phyloP scores from a whole-genome alignment of 1,284 basidiomycete genomes.

The Moniliella sp. region DNA sequence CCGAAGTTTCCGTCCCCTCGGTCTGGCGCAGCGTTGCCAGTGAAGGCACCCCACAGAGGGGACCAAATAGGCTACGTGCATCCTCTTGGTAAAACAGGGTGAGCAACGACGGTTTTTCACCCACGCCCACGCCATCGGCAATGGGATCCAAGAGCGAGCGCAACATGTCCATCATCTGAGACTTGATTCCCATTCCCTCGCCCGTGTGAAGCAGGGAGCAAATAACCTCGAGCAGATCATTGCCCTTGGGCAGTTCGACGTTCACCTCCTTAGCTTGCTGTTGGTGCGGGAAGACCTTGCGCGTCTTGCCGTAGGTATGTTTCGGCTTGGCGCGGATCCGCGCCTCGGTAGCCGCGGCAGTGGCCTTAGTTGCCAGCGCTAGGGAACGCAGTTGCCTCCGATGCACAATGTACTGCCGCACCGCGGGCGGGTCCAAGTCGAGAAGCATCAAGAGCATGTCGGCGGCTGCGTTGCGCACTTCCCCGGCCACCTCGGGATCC shows the following conservation, averaged over 20 bases:
- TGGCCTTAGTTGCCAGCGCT: too few relatives aligned
- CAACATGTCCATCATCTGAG: conserved; percentile 68
- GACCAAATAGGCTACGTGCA: conserved; percentile 45
- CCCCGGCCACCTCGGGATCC: conserved; percentile 37
- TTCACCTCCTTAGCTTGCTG: too few relatives aligned
- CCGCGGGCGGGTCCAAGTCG: conserved; percentile 73
- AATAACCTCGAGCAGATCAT: conserved; percentile 14
- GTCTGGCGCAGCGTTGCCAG: conserved; percentile 70
- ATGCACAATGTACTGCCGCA: conserved; percentile 59
- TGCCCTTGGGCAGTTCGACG: conserved; percentile 40
- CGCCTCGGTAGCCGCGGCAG: too few relatives aligned
- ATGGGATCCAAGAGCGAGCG: conserved; percentile 54
- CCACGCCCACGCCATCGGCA: too few relatives aligned
- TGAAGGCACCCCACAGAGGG: conserved; percentile 66
- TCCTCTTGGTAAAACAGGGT: conserved; percentile 33
- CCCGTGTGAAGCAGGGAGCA: conserved; percentile 55
- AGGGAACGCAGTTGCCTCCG: too few relatives aligned
- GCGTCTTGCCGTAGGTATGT: too few relatives aligned
- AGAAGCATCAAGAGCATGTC: conserved; percentile 68
- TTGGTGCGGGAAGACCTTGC: too few relatives aligned
- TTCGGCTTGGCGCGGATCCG: too few relatives aligned
- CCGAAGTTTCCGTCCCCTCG: conserved; percentile 48
- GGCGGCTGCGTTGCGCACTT: conserved; percentile 56
- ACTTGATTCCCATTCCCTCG: conserved; percentile 61
- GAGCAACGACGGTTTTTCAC: too few relatives aligned